Evolutionary conservation across 176 grass and related monocot genomes (phyloP).

Genomic region (Bromus sterilis): DNA sequence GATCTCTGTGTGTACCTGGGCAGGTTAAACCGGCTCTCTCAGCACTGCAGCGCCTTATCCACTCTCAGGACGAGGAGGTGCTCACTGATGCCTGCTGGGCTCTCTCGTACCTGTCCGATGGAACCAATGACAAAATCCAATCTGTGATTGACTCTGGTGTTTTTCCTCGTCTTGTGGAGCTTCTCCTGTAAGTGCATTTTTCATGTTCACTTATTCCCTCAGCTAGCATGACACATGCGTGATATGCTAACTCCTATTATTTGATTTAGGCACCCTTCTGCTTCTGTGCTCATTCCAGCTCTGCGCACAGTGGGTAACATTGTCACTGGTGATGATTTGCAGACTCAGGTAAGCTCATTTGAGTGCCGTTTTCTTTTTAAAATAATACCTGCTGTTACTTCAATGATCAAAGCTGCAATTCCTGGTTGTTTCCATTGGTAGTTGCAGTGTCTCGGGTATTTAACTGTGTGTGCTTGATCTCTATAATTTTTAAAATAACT

Average conservation of each 20-base stretch:
- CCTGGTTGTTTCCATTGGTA: neutral
- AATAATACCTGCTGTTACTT: slow-evolving; percentile 1
- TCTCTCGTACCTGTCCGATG: slow-evolving; percentile 87
- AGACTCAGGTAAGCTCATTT: slow-evolving; percentile 69
- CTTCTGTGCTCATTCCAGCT: slow-evolving; percentile 89
- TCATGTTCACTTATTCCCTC: neutral
- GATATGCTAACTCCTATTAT: slow-evolving; percentile 1
- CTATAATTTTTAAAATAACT: neutral
- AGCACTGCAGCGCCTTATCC: slow-evolving; percentile 79
- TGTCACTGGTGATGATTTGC: slow-evolving; percentile 91
- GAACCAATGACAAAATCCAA: slow-evolving; percentile 97
- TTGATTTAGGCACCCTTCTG: slow-evolving; percentile 70
- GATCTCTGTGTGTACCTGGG: neutral
- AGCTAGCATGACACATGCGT: neutral
- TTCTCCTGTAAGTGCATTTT: slow-evolving; percentile 58
- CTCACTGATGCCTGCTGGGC: slow-evolving; percentile 97
- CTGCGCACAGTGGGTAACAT: slow-evolving; percentile 91
- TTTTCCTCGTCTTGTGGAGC: slow-evolving; percentile 82
- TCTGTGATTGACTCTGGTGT: slow-evolving; percentile 85
- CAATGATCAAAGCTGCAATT: neutral
- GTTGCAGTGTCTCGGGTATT: neutral
- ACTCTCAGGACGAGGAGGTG: slow-evolving; percentile 89
- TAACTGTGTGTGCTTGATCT: neutral
- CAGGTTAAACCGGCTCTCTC: slow-evolving; percentile 84
- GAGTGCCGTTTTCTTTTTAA: neutral